These are phyloP conservation scores for Arabidopsis lyrata DNA, from an alignment of 441 rosid species.

Conservation along the genomic window DNA sequence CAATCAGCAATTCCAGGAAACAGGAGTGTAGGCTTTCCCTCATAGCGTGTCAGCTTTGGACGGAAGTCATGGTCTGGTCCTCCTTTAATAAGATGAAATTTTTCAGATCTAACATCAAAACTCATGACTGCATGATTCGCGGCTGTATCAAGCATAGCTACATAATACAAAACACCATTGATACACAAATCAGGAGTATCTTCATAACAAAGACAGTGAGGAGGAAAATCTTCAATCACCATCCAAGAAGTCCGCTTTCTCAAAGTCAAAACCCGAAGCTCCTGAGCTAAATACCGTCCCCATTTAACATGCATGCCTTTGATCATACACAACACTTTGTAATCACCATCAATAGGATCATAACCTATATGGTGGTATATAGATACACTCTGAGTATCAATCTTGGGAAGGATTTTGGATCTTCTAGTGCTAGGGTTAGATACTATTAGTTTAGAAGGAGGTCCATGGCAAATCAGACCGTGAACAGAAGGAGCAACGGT, in stretches of 20 bases:
- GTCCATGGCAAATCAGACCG: slow-evolving; percentile 36
- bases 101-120: slow-evolving; percentile 33
- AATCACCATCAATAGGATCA: slow-evolving; percentile 27
- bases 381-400: not conserved
- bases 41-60: not conserved
- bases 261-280: slow-evolving; percentile 13
- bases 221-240: slow-evolving; percentile 10
- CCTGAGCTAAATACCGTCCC: not conserved
- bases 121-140: slow-evolving; percentile 14
- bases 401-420: slow-evolving; percentile 3
- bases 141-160: slow-evolving; percentile 5
- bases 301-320: not conserved
- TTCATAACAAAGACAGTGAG: not conserved
- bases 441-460: not conserved
- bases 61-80: not conserved
- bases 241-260: slow-evolving; percentile 15
- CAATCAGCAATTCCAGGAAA: not conserved
- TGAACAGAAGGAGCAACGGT: slow-evolving; percentile 18
- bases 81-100: slow-evolving; percentile 1
- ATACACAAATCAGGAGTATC: not conserved
- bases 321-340: slow-evolving; percentile 30
- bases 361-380: slow-evolving; percentile 32
- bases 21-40: not conserved
- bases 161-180: slow-evolving; percentile 26
- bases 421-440: slow-evolving; percentile 30